phyloP scores from a whole-genome alignment of 768 basidiomycete species.

The Phanerodontia chrysosporium region DNA sequence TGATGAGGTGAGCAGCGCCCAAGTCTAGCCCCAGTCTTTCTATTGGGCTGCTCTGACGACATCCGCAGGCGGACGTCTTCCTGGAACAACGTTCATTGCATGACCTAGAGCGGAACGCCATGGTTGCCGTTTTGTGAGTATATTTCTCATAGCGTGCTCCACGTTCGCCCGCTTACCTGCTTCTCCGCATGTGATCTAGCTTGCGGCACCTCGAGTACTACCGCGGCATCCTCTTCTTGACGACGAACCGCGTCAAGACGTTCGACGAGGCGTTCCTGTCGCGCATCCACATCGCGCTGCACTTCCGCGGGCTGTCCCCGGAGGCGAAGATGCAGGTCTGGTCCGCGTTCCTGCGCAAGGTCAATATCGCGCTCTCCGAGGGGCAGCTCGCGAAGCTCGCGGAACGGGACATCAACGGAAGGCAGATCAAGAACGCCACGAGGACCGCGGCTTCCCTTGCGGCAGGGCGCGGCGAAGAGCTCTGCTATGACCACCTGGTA shows the following conservation, averaged over 20 bases:
- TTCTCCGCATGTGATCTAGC: constrained; percentile 2
- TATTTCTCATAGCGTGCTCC: not conserved
- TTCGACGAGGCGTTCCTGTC: constrained; percentile 70
- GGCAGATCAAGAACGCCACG: constrained; percentile 68
- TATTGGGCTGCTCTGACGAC: not conserved
- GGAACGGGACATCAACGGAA: constrained; percentile 49
- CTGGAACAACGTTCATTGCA: constrained; percentile 62
- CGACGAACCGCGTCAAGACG: constrained; percentile 39
- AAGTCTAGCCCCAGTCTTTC: not conserved
- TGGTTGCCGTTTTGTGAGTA: constrained; percentile 55
- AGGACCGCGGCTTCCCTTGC: constrained; percentile 60
- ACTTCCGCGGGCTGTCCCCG: constrained; percentile 26
- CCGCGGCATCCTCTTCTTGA: constrained; percentile 36
- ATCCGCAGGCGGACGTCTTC: constrained; percentile 56
- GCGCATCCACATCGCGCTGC: constrained; percentile 51
- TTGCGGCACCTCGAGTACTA: constrained; percentile 23
- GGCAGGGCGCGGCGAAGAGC: constrained; percentile 38
- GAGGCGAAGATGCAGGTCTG: constrained; percentile 23
- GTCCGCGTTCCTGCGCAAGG: constrained; percentile 25
- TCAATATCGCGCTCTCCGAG: constrained; percentile 23
- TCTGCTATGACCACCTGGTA: constrained; percentile 44
- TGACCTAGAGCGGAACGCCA: constrained; percentile 60
- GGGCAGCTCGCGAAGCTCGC: constrained; percentile 43
- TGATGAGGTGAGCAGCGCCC: constrained; percentile 20
- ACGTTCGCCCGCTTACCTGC: not conserved